Evolutionary conservation across 345 rosid genomes (phyloP).

Genomic region (Acer negundo): DNA sequence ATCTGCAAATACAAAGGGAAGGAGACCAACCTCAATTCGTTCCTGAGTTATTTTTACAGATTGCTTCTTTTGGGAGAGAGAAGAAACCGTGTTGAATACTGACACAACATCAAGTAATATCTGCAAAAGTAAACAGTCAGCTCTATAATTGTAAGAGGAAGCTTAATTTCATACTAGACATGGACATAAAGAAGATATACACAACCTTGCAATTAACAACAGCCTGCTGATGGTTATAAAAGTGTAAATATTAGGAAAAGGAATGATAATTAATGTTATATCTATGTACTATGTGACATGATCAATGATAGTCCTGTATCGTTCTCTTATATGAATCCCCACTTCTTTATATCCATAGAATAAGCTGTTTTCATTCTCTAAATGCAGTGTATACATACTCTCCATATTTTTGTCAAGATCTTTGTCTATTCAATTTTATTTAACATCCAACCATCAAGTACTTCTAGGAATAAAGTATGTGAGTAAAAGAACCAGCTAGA

Average conservation of each 20-base stretch:
- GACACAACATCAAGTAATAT: slow-evolving; percentile 72
- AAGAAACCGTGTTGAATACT: slow-evolving; percentile 65
- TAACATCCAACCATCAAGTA: neutral
- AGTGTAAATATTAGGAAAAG: neutral
- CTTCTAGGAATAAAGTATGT: neutral
- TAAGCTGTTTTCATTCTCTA: slow-evolving; percentile 1
- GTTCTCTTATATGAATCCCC: neutral
- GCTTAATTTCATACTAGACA: neutral
- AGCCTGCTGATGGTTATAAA: neutral
- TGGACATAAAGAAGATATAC: neutral
- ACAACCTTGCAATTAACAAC: neutral
- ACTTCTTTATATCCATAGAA: neutral
- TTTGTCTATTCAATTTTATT: neutral
- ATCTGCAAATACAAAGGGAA: neutral
- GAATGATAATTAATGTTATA: neutral
- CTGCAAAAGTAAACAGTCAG: slow-evolving; percentile 35
- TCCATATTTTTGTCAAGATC: neutral
- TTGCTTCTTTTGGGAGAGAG: slow-evolving; percentile 71
- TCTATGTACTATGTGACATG: neutral
- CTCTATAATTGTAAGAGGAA: neutral
- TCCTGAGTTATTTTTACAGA: slow-evolving; percentile 64
- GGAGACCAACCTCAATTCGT: slow-evolving; percentile 67
- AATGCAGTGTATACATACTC: neutral
- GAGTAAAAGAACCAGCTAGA: neutral
- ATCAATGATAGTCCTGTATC: neutral